Evolutionary conservation across 2,329 filamentous ascomycete genomes (phyloP), one percentile per base, ranked within the genome.

Genomic region (Ophiostoma sp.): DNA sequence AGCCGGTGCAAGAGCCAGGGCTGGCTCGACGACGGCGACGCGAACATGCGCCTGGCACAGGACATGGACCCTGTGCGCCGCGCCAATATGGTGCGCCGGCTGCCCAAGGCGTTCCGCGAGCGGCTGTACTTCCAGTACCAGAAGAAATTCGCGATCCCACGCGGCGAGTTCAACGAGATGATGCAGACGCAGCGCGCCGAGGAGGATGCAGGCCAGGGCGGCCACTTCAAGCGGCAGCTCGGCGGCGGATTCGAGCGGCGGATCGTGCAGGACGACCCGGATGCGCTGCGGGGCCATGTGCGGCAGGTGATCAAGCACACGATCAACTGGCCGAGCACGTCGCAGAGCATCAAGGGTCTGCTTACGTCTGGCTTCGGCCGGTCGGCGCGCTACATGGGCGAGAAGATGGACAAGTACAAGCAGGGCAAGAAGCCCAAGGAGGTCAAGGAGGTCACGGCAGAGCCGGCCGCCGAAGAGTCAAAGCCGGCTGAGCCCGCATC

Each of bases 101-200:
- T 99, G 11, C 95, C 95, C 4, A 89, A 90, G 74, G 84, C 88
- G 5, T 98, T 99, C 83, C 87, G 95, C 49, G 87, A 90, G 67
- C 93, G 92, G 69, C 82, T 99, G 0, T 99, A 99, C 80, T 97
- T 97, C 78, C 88, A 93, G 74, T 99, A 97, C 77, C 93, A 97
- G 77, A 88, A 89, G 76, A 94, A 96, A 75, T 96, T 93, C 75
- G 85, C 86, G 68, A 95, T 99, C 60, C 92, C 94, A 40, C 87
- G 88, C 16, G 84, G 86, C 4, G 92, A 97, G 68, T 99, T 97
- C 77, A 83, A 91, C 74, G 84, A 87, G 74, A 93, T 98, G 87
- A 89, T 97, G 78, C 85, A 91, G 69, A 85, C 87, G n/a, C 86
- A 84, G 58, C 85, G 84, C 68, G 90, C 95, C 68, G 89, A 91